Evolutionary conservation across 805 yeast species (phyloP).

Genomic region (Lachancea kluyveri): DNA sequence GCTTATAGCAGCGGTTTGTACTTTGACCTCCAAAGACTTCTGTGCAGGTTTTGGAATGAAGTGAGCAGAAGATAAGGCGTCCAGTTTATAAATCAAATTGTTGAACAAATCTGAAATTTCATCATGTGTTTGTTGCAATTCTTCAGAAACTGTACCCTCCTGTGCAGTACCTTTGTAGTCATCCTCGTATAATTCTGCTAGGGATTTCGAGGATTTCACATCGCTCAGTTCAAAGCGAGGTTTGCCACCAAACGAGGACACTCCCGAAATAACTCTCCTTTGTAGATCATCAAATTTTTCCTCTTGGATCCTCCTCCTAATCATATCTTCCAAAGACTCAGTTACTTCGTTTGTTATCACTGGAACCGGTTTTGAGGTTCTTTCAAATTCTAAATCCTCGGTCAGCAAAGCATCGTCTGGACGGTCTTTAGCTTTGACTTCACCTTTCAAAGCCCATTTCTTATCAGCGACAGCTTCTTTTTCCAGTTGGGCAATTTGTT

Average conservation of each 20-base stretch:
- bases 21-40: constrained; percentile 72
- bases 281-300: constrained; percentile 81
- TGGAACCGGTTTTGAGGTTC: constrained; percentile 94
- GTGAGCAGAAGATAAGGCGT: constrained; percentile 89
- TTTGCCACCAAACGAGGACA: constrained; percentile 54
- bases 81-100: constrained; percentile 63
- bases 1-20: constrained; percentile 71
- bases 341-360: constrained; percentile 87
- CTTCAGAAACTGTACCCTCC: constrained; percentile 50
- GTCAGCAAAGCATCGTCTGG: constrained; percentile 79
- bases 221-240: constrained; percentile 66
- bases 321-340: constrained; percentile 81
- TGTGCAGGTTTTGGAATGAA: constrained; percentile 87
- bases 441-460: constrained; percentile 94
- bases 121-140: constrained; percentile 63
- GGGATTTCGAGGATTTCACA: constrained; percentile 75
- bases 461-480: constrained; percentile 85
- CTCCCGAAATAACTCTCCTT: constrained; percentile 60
- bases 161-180: constrained; percentile 55
- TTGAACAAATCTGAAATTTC: constrained; percentile 67
- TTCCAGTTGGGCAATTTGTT: constrained; percentile 75
- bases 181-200: constrained; percentile 89
- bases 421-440: constrained; percentile 72
- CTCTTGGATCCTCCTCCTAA: constrained; percentile 70
- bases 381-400: constrained; percentile 82